A percentile compares a stretch with the other conserved stretches of the same genome.
These are phyloP conservation scores for Pseudotulostoma volvatum DNA, from an alignment of 495 filamentous ascomycete species.

Conservation along the genomic window DNA sequence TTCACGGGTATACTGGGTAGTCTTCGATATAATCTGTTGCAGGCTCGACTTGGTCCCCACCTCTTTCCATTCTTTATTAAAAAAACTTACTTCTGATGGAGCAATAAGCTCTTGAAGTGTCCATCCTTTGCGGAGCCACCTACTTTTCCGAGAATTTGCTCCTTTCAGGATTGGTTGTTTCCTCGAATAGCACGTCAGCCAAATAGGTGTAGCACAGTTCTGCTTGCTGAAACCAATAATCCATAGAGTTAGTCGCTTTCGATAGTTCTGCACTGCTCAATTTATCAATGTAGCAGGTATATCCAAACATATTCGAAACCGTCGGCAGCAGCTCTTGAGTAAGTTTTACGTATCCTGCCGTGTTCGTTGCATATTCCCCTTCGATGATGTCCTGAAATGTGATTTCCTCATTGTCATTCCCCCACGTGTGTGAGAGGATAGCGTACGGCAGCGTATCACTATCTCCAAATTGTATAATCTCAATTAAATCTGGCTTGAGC, in stretches of 20 bases:
- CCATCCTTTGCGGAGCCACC: constrained; percentile 6
- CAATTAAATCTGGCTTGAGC: background rate
- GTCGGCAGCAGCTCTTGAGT: constrained; percentile 4
- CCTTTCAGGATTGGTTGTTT: too few species aligned
- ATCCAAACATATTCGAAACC: constrained; percentile 20
- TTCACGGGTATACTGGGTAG: constrained; percentile 8
- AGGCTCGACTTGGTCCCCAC: constrained; percentile 10
- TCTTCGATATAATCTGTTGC: constrained; percentile 3
- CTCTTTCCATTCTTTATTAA: constrained; percentile 8
- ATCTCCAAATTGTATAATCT: background rate
- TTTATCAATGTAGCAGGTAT: constrained; percentile 29
- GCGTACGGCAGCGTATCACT: constrained; percentile 9
- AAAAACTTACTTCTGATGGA: constrained; percentile 9
- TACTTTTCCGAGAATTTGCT: background rate
- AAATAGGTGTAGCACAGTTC: constrained; percentile 2
- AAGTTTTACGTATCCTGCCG: constrained; percentile 13
- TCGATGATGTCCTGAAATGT: constrained; percentile 11
- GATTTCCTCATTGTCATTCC: constrained; percentile 14
- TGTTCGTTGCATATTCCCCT: background rate
- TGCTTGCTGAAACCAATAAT: constrained; percentile 6
- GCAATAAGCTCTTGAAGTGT: constrained; percentile 8
- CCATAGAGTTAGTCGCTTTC: constrained; percentile 31
- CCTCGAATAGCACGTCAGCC: background rate
- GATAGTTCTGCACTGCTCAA: constrained; percentile 17
- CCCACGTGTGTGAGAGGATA: constrained; percentile 23